Evolutionary conservation across 176 grass and related monocot genomes (phyloP), one percentile per base, ranked within the genome.

Genomic region (Avena atlantica): DNA sequence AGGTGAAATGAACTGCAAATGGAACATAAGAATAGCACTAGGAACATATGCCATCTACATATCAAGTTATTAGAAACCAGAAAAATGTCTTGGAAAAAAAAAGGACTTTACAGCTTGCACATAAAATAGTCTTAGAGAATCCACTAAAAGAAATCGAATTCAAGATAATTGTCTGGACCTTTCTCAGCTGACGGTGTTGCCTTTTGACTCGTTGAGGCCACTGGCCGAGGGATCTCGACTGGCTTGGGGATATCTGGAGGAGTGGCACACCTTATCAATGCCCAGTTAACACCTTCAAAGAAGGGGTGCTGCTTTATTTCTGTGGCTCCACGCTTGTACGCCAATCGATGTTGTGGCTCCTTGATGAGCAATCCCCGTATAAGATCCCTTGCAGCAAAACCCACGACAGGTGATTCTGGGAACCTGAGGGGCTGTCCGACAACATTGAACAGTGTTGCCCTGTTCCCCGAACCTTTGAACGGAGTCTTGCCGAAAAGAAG

Each of bases 241-340:
- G 83, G 89, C 69, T 93, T 91, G 23, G 94, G 94, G 45, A 93
- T 89, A 68, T 93, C 91, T 69, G 94, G 94, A 40, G 94, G 94
- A 25, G 78, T 88, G 7, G 94, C 91, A 12, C 94, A 96, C 64
- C 94, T 84, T 72, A 96, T 96, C 83, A 96, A 57, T 61, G 94
- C 94, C 94, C 94, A 96, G 55, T 93, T 96, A 51, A 93, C 85
- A 51, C 94, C 91, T 66, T 96, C 91, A 16, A 96, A 96, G 81
- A 96, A 96, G 3, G 89, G 82, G 59, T 93, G 94, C 76, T 96
- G 94, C 74, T 93, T 96, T 74, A 96, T 96, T 89, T 96, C 94
- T 9, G 89, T 92, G 8, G 94, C 94, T 34, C 91, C 94, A 45
- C 94, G 91, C 76, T 93, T 96, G 71, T 91, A 96, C 1, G 87